Evolutionary conservation across 1,284 basidiomycete species (phyloP).

Genomic region (Cutaneotrichosporon curvatum): DNA sequence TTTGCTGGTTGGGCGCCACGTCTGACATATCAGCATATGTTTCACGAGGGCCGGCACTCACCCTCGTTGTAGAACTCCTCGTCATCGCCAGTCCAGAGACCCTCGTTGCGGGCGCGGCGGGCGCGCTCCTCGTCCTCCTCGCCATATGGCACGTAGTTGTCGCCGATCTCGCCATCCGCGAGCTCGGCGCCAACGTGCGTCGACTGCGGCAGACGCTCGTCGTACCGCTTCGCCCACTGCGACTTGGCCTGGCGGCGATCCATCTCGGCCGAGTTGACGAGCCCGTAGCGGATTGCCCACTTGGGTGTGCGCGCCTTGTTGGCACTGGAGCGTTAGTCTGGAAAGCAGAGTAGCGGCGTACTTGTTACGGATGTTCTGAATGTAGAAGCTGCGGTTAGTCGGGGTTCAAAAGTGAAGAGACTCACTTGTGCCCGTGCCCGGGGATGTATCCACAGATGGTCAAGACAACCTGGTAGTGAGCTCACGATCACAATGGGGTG

Average conservation of each 20-base stretch:
- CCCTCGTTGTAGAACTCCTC: constrained; percentile 42
- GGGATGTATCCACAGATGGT: constrained; percentile 72
- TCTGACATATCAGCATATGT: constrained; percentile 8
- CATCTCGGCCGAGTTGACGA: constrained; percentile 69
- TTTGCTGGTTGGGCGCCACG: constrained; percentile 43
- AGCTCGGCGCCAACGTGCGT: constrained; percentile 63
- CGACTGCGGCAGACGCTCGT: constrained; percentile 68
- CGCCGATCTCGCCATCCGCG: constrained; percentile 64
- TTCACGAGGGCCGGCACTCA: constrained; percentile 1
- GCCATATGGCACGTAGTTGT: constrained; percentile 39
- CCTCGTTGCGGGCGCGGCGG: constrained; percentile 20
- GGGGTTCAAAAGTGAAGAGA: too few relatives aligned
- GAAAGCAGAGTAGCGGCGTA: constrained; percentile 1
- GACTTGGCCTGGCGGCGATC: constrained; percentile 68
- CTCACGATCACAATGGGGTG: constrained; percentile 1
- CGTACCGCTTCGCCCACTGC: constrained; percentile 79
- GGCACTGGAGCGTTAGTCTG: constrained; percentile 49
- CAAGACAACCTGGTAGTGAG: constrained; percentile 49
- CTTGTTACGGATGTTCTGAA: constrained; percentile 92
- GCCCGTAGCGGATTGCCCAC: constrained; percentile 76
- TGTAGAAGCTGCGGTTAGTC: constrained; percentile 95
- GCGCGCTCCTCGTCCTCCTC: constrained; percentile 22
- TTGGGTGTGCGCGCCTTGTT: constrained; percentile 83
- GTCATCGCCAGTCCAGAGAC: constrained; percentile 41
- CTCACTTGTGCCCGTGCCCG: constrained; percentile 47